These are phyloP conservation scores for Carex kokanica DNA, from an alignment of 176 grass and related monocot genomes.

Conservation along the genomic window DNA sequence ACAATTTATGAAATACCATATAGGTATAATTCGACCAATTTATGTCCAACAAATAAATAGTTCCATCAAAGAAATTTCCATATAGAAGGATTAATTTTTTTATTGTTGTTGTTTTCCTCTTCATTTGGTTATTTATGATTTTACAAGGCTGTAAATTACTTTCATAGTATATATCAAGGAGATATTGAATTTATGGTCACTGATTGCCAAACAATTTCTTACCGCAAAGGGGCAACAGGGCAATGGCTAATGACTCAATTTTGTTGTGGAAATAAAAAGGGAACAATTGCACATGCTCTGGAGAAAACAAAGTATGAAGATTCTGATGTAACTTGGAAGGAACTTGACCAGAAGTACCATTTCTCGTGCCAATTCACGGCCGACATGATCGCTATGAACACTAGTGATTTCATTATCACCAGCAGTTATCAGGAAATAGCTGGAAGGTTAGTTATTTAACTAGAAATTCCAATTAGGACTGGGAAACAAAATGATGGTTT, in stretches of 20 bases:
- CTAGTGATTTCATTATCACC: constrained; percentile 88
- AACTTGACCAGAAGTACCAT: constrained; percentile 82
- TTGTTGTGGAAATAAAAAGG: constrained; percentile 30
- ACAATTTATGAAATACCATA: not conserved
- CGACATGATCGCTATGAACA: constrained; percentile 96
- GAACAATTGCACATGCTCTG: constrained; percentile 93
- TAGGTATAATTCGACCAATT: not conserved
- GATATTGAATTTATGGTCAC: not conserved
- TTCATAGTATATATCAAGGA: not conserved
- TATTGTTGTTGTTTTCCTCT: not conserved
- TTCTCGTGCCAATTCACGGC: constrained; percentile 98
- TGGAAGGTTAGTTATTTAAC: constrained; percentile 47
- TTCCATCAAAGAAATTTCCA: not conserved
- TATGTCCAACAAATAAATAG: not conserved
- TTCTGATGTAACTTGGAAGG: constrained; percentile 90
- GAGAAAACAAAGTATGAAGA: constrained; percentile 97
- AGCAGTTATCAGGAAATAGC: constrained; percentile 98
- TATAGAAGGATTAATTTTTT: not conserved
- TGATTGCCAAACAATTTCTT: not conserved
- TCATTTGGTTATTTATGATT: not conserved
- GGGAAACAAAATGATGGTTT: not conserved
- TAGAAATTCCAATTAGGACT: not conserved
- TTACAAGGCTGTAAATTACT: not conserved
- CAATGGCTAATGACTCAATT: not conserved
- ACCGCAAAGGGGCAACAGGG: not conserved